These are phyloP conservation scores for Aspergillus aculeatinus DNA, from an alignment of 2,329 filamentous ascomycete genomes.

Conservation along the genomic window DNA sequence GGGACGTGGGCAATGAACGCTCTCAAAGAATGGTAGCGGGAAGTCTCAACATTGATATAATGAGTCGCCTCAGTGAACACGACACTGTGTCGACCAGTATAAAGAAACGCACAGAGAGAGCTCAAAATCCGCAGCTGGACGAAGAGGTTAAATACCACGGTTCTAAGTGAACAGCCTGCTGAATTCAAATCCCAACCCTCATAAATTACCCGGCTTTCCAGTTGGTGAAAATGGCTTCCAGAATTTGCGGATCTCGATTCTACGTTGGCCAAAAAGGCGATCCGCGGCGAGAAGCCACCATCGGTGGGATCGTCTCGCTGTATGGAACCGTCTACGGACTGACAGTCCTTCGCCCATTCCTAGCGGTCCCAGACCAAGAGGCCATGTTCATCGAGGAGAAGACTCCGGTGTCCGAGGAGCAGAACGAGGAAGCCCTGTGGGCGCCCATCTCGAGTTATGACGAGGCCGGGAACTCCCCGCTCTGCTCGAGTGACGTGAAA, in stretches of 20 bases:
- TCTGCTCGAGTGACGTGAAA: background rate
- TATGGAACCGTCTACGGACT: background rate
- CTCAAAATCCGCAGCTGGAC: too few species aligned
- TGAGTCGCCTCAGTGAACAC: too few species aligned
- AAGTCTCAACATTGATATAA: too few species aligned
- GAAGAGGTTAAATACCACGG: too few species aligned
- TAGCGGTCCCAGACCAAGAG: background rate
- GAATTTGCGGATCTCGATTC: background rate
- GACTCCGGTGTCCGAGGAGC: background rate
- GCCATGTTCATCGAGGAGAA: background rate
- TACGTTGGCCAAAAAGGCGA: background rate
- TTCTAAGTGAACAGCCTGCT: too few species aligned
- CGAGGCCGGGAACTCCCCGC: background rate
- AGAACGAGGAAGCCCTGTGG: background rate
- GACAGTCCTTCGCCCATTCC: background rate
- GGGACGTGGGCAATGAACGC: too few species aligned
- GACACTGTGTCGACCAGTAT: too few species aligned
- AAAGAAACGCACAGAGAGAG: too few species aligned
- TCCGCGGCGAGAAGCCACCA: background rate
- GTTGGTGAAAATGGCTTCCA: background rate
- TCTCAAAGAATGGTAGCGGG: too few species aligned
- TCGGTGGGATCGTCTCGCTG: background rate
- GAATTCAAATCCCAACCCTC: too few species aligned
- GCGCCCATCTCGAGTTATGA: background rate
- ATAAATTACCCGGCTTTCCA: too few species aligned